A percentile compares a stretch with the other conserved stretches of the same genome.
phyloP scores from a whole-genome alignment of 345 rosid species.

The Sisymbrium irio region DNA sequence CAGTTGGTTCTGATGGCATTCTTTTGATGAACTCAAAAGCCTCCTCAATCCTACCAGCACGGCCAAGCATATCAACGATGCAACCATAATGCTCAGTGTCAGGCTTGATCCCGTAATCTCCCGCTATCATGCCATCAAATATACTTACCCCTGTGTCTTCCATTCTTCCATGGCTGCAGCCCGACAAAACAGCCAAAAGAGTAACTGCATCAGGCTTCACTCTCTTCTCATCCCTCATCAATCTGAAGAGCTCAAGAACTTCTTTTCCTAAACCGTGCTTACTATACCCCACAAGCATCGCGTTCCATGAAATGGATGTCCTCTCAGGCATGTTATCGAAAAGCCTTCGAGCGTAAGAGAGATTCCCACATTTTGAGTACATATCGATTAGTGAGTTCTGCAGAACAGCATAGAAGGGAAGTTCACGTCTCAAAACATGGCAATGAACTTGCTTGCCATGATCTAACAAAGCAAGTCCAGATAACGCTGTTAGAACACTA shows the following conservation, averaged over 20 bases:
- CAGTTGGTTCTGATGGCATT: constrained; percentile 77
- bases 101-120: constrained; percentile 48
- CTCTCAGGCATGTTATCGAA: constrained; percentile 73
- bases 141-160: constrained; percentile 66
- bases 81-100: constrained; percentile 83
- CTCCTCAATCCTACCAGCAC: constrained; percentile 73
- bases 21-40: constrained; percentile 53
- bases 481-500: constrained; percentile 66
- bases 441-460: constrained; percentile 83
- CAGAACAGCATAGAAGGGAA: constrained; percentile 61
- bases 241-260: constrained; percentile 59
- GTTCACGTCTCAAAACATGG: constrained; percentile 62
- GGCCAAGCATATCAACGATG: constrained; percentile 83
- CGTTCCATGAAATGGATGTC: constrained; percentile 76
- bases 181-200: constrained; percentile 76
- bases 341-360: constrained; percentile 55
- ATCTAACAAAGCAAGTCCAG: constrained; percentile 80
- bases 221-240: constrained; percentile 64
- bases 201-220: constrained; percentile 71
- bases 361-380: constrained; percentile 91
- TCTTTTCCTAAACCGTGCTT: constrained; percentile 78
- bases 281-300: constrained; percentile 80
- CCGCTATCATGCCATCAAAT: constrained; percentile 53
- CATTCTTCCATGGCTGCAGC: constrained; percentile 91
- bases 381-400: constrained; percentile 85